These are phyloP conservation scores for Tephrocybe sp. DNA, from an alignment of 768 basidiomycete genomes.

Conservation along the genomic window DNA sequence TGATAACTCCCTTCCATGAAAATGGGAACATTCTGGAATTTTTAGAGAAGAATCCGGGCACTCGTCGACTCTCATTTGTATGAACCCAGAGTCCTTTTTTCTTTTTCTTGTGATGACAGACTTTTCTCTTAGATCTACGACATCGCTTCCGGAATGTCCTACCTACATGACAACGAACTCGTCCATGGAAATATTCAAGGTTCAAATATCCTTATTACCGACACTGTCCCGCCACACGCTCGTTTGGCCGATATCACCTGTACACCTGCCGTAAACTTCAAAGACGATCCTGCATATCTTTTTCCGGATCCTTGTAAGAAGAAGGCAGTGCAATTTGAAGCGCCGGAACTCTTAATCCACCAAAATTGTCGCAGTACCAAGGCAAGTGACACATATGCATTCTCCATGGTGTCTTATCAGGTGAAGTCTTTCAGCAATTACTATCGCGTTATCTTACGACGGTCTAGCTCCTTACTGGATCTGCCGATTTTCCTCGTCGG, in stretches of 20 bases:
- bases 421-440: not conserved
- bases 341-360: constrained; percentile 32
- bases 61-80: constrained; percentile 7
- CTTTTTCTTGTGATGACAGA: not conserved
- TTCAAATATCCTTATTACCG: constrained; percentile 18
- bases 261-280: constrained; percentile 21
- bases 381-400: not conserved
- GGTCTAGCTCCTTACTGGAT: too few relatives aligned
- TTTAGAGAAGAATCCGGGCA: not conserved
- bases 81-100: not conserved
- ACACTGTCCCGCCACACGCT: constrained; percentile 23
- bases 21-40: too few relatives aligned
- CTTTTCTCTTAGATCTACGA: constrained; percentile 22
- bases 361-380: constrained; percentile 4
- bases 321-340: constrained; percentile 31
- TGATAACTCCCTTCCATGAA: too few relatives aligned
- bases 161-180: constrained; percentile 33
- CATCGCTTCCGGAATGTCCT: constrained; percentile 28
- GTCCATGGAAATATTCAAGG: constrained; percentile 48
- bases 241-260: constrained; percentile 53
- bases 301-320: constrained; percentile 9
- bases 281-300: constrained; percentile 13
- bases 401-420: not conserved
- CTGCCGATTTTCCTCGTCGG: too few relatives aligned
- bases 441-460: too few relatives aligned